Evolutionary conservation across 306 rosid species (phyloP).

Genomic region (Rubus parviflorus): DNA sequence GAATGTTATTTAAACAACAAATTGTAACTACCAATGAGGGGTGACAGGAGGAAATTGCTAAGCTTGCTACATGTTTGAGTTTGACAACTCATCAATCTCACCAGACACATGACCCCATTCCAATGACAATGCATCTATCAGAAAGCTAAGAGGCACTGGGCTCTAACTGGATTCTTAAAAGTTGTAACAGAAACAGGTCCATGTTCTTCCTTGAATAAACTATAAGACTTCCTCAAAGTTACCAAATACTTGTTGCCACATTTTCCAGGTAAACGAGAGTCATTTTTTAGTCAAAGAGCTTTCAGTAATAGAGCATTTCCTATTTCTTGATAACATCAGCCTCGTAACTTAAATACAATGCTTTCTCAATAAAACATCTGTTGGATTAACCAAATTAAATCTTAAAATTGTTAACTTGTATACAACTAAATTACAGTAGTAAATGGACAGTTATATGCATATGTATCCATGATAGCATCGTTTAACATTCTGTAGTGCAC

Average conservation of each 20-base stretch:
- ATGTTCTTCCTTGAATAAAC: neutral
- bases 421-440: neutral
- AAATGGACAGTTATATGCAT: neutral
- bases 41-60: neutral
- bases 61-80: neutral
- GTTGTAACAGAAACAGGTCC: neutral
- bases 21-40: neutral
- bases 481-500: neutral
- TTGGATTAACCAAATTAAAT: neutral
- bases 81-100: neutral
- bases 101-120: neutral
- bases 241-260: neutral
- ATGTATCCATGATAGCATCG: neutral
- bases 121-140: neutral
- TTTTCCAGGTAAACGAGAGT: neutral
- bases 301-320: neutral
- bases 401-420: neutral
- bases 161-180: neutral
- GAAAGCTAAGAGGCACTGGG: neutral
- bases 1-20: neutral
- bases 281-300: neutral
- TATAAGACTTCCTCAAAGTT: neutral
- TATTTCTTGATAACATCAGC: neutral
- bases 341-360: neutral
- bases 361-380: neutral